Percentiles rank a stretch among this genome's conserved stretches.
Conservation (phyloP, 2,329 filamentous ascomycete species). For the Colletotrichum ledebouriae region DNA sequence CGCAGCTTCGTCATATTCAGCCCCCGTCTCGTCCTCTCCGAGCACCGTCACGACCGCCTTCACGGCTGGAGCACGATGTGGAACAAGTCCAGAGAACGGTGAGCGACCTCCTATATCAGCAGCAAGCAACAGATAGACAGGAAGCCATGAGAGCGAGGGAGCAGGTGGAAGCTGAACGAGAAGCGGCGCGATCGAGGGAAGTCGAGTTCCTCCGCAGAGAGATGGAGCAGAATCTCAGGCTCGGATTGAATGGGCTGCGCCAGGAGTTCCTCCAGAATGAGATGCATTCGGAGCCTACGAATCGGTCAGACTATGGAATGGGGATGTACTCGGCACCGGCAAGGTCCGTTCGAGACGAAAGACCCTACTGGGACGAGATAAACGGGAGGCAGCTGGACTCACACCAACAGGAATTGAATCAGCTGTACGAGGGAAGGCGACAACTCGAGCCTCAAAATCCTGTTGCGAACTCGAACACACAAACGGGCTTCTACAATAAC, state of each 20-base stretch:
- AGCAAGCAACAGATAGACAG: not conserved
- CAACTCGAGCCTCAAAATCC: not conserved
- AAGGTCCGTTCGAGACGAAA: not conserved
- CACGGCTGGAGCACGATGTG: constrained; percentile 1
- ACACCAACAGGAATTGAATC: constrained; percentile 6
- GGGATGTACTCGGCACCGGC: not conserved
- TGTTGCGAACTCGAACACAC: not conserved
- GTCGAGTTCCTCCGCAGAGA: not conserved
- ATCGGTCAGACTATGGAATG: not conserved
- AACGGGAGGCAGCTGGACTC: not conserved
- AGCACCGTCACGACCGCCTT: not conserved
- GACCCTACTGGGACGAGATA: not conserved
- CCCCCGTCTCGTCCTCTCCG: not conserved
- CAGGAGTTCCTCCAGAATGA: constrained; percentile 1
- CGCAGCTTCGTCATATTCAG: not conserved
- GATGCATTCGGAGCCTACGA: not conserved
- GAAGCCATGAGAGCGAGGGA: not conserved
- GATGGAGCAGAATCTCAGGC: constrained; percentile 6
- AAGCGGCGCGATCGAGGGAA: not conserved
- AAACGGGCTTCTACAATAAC: not conserved
- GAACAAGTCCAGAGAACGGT: constrained; percentile 5
- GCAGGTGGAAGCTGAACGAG: not conserved
- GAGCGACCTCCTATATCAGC: constrained; percentile 1
- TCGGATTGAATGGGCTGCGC: constrained; percentile 1
- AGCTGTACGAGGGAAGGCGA: constrained; percentile 5